phyloP scores from a whole-genome alignment of 306 rosid genomes.

The Quercus suber region DNA sequence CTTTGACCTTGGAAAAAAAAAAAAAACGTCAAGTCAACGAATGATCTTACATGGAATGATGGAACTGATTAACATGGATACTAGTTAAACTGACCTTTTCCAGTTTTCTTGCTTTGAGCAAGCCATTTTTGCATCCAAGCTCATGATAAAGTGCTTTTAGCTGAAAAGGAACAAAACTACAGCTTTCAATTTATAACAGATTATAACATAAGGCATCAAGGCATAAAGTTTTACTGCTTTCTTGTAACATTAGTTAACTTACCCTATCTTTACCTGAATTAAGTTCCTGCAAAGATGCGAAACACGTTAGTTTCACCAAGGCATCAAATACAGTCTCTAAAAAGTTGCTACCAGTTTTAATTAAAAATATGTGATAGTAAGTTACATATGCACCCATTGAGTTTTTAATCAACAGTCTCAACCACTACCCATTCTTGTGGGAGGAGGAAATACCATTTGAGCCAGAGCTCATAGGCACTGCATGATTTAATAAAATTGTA shows the following conservation, averaged over 20 bases:
- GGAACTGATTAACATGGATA: slow-evolving; percentile 10
- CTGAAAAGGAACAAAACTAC: slow-evolving; percentile 41
- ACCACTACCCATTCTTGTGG: no score
- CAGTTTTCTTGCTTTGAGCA: slow-evolving; percentile 45
- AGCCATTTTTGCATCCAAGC: slow-evolving; percentile 67
- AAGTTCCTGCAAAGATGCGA: slow-evolving; percentile 63
- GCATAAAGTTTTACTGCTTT: slow-evolving; percentile 16
- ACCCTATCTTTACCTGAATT: slow-evolving; percentile 71
- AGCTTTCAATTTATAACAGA: background rate
- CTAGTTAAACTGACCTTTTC: slow-evolving; percentile 50
- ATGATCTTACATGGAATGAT: slow-evolving; percentile 14
- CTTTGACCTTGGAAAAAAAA: slow-evolving; percentile 35
- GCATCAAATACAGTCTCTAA: background rate
- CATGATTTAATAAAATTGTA: background rate
- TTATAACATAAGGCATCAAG: background rate
- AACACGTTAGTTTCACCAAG: slow-evolving; percentile 9
- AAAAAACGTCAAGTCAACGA: slow-evolving; percentile 21
- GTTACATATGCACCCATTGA: no score
- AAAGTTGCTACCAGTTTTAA: background rate
- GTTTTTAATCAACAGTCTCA: no score
- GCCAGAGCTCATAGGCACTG: no score
- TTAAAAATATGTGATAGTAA: no score
- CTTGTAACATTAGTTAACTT: slow-evolving; percentile 32
- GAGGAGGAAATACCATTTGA: no score
- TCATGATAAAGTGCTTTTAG: slow-evolving; percentile 64